Conservation (phyloP, 371 early-diverging fungal species). For the Capillidium rhysosporum region DNA sequence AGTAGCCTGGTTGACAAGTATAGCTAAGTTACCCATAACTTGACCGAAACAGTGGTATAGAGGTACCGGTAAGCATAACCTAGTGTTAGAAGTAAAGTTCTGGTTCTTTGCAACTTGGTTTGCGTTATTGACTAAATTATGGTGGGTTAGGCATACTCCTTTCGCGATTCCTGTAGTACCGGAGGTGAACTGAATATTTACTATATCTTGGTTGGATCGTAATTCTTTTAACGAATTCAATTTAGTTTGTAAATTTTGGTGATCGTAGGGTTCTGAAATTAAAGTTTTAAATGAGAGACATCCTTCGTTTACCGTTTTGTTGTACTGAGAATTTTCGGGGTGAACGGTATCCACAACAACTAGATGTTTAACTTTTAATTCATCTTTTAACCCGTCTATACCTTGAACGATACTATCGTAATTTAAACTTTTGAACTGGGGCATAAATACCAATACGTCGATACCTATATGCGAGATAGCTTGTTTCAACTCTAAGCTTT, state of each 20-base stretch:
- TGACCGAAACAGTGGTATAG: slow-evolving; percentile 22
- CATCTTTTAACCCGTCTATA: slow-evolving; percentile 10
- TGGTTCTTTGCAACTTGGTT: slow-evolving; percentile 26
- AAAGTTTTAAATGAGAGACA: slow-evolving; percentile 4
- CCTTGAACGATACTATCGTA: slow-evolving; percentile 16
- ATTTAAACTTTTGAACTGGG: slow-evolving; percentile 15
- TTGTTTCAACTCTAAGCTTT: slow-evolving; percentile 15
- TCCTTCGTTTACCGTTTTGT: slow-evolving; percentile 10
- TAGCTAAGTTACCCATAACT: slow-evolving; percentile 25
- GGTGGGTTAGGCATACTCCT: slow-evolving; percentile 32
- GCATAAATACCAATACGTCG: slow-evolving; percentile 15
- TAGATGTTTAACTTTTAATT: background rate
- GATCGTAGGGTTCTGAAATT: slow-evolving; percentile 8
- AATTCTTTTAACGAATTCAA: background rate
- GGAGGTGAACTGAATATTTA: slow-evolving; percentile 44
- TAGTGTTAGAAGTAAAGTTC: slow-evolving; percentile 24
- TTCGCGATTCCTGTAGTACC: slow-evolving; percentile 55
- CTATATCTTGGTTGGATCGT: slow-evolving; percentile 14
- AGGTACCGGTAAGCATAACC: slow-evolving; percentile 23
- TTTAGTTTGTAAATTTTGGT: background rate
- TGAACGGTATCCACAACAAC: background rate
- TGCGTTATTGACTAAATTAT: slow-evolving; percentile 29
- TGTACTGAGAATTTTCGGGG: slow-evolving; percentile 5
- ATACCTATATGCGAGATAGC: slow-evolving; percentile 16
- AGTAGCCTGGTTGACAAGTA: slow-evolving; percentile 18